phyloP scores from a whole-genome alignment of 1,284 basidiomycete species.

The Pseudozyma tsukubaensis region DNA sequence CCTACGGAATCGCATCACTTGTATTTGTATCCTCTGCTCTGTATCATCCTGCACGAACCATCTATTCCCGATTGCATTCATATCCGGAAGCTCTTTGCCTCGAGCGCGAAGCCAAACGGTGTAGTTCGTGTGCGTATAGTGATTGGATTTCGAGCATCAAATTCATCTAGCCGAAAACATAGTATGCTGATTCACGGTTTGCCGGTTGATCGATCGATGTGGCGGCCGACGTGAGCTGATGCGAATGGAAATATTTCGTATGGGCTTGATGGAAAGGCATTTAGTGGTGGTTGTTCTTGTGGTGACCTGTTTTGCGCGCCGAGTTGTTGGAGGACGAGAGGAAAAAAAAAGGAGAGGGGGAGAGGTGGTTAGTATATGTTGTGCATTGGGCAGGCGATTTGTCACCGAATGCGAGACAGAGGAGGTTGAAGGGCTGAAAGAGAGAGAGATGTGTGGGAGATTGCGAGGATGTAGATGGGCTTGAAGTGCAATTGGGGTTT shows the following conservation, averaged over 20 bases:
- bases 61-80: background rate
- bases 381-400: background rate
- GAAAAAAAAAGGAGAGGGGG: background rate
- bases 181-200: too few species aligned
- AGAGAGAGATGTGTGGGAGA: background rate
- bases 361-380: constrained; percentile 1
- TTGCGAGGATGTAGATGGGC: background rate
- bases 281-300: constrained; percentile 61
- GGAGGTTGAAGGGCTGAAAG: background rate
- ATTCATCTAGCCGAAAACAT: too few species aligned
- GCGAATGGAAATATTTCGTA: background rate
- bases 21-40: constrained; percentile 14
- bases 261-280: background rate
- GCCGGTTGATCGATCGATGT: background rate
- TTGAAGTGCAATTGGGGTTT: too few species aligned
- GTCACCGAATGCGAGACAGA: constrained; percentile 1
- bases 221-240: background rate
- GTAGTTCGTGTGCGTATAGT: too few species aligned
- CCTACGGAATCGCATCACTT: background rate
- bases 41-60: too few species aligned
- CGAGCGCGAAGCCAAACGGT: too few species aligned
- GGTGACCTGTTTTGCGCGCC: constrained; percentile 36
- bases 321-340: background rate
- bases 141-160: too few species aligned
- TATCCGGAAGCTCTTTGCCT: too few species aligned